Conservation (phyloP, 768 basidiomycete species). For the Lactarius quietus region DNA sequence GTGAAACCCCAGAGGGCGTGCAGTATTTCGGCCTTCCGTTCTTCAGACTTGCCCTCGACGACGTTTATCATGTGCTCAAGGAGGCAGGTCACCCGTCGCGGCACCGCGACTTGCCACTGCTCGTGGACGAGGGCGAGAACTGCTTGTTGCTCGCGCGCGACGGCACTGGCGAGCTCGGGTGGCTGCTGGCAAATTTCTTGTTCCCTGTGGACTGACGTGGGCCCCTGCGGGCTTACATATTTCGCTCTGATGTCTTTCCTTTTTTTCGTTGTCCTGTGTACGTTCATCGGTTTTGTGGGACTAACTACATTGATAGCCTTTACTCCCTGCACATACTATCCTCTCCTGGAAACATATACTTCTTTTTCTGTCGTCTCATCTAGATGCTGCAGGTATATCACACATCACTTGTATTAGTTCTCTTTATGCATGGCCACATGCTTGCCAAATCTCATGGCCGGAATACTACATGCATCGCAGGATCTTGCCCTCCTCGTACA, state of each 20-base stretch:
- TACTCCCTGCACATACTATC: too few relatives aligned
- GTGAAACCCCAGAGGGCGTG: conserved; percentile 58
- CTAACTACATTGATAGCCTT: too few relatives aligned
- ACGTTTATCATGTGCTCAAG: conserved; percentile 62
- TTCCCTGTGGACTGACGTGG: conserved; percentile 48
- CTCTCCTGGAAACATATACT: too few relatives aligned
- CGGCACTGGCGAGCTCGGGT: conserved; percentile 54
- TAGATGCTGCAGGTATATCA: neutral
- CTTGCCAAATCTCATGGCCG: too few relatives aligned
- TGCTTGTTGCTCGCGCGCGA: conserved; percentile 73
- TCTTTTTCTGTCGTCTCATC: neutral
- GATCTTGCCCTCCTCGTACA: too few relatives aligned
- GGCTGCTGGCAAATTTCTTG: conserved; percentile 81
- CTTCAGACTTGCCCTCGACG: conserved; percentile 62
- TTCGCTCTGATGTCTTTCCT: neutral
- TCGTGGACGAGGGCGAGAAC: conserved; percentile 74
- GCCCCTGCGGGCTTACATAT: neutral
- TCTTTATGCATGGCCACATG: too few relatives aligned
- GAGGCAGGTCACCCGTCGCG: conserved; percentile 78
- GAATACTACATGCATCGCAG: too few relatives aligned
- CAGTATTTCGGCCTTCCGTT: conserved; percentile 74
- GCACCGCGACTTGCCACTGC: conserved; percentile 68
- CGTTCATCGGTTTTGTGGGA: too few relatives aligned
- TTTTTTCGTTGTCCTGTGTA: neutral
- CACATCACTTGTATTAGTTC: too few relatives aligned